Evolutionary conservation across 305 asterid genomes (phyloP).

Genomic region (Fraxinus latifolia): DNA sequence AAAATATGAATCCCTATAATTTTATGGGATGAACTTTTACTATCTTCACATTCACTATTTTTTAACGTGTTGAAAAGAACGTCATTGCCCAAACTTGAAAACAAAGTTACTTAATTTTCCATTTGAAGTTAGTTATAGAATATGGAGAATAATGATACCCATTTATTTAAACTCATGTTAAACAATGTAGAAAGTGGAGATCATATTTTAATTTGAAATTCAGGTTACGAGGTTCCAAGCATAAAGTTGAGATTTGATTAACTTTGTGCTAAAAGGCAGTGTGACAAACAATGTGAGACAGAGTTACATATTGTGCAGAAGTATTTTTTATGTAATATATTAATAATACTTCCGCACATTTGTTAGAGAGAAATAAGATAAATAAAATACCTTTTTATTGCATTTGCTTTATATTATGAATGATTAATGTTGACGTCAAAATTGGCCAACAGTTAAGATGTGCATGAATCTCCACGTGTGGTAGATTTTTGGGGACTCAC

Average conservation of each 20-base stretch:
- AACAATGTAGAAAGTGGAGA: not conserved
- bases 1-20: not conserved
- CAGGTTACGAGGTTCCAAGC: not conserved
- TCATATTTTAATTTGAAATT: not conserved
- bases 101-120: not conserved
- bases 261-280: not conserved
- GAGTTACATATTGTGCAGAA: not conserved
- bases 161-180: not conserved
- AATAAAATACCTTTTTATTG: slow-evolving; percentile 11
- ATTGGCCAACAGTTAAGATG: not conserved
- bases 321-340: slow-evolving; percentile 7
- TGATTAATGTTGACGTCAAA: not conserved
- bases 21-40: not conserved
- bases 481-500: not conserved
- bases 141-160: not conserved
- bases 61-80: not conserved
- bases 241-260: not conserved
- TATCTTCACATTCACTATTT: not conserved
- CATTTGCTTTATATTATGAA: not conserved
- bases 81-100: not conserved
- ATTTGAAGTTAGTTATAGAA: not conserved
- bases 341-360: not conserved
- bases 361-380: not conserved
- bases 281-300: not conserved
- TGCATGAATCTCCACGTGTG: not conserved